These are phyloP conservation scores for Nitzschia inconspicua DNA, from an alignment of 108 stramenopile species.

Conservation along the genomic window DNA sequence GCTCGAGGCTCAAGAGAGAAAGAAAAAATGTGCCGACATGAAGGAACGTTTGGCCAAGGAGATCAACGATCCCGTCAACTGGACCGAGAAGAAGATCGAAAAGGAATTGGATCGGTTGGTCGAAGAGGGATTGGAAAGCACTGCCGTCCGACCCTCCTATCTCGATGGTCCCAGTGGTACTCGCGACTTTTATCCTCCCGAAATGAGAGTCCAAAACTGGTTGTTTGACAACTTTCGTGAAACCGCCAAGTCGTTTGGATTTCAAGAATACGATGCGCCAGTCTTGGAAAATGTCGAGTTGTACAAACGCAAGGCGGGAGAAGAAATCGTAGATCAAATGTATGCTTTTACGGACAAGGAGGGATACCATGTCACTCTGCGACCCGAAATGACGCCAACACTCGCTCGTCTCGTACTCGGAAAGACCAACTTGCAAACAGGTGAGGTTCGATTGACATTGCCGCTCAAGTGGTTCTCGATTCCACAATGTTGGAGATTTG, in stretches of 20 bases:
- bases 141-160: conserved; percentile 15
- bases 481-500: conserved; percentile 96
- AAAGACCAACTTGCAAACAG: conserved; percentile 56
- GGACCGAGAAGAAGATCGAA: conserved; percentile 50
- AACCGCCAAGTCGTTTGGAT: conserved; percentile 77
- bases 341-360: conserved; percentile 95
- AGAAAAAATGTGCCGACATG: conserved; percentile 41
- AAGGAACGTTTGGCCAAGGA: conserved; percentile 26
- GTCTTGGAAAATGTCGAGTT: conserved; percentile 87
- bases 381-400: conserved; percentile 98
- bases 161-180: conserved; percentile 88
- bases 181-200: conserved; percentile 94
- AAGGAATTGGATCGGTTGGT: conserved; percentile 47
- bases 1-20: conserved; percentile 29
- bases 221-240: conserved; percentile 85
- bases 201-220: conserved; percentile 89
- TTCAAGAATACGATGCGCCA: conserved; percentile 96
- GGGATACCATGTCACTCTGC: conserved; percentile 71
- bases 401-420: conserved; percentile 96
- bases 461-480: conserved; percentile 95
- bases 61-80: conserved; percentile 31
- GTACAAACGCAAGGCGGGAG: conserved; percentile 96
- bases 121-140: conserved; percentile 18
- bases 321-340: conserved; percentile 96
- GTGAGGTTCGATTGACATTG: conserved; percentile 75